A percentile compares a stretch with the other conserved stretches of the same genome.
phyloP scores from a whole-genome alignment of 306 rosid species.

The Cucumis cinereus region DNA sequence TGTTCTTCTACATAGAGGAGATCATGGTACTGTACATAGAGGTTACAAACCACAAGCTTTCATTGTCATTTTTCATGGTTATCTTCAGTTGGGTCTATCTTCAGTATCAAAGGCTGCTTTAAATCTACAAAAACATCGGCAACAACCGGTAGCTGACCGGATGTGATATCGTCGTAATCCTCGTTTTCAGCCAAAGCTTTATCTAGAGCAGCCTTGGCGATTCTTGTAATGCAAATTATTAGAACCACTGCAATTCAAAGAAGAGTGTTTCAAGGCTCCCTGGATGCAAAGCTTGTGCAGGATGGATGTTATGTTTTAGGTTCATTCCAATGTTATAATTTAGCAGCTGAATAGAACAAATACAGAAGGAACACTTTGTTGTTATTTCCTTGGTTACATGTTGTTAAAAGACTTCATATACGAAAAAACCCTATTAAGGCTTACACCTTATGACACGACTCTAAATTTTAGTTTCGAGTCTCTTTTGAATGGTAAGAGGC shows the following conservation, averaged over 20 bases:
- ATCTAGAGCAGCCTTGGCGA: conserved; percentile 76
- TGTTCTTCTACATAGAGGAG: background rate
- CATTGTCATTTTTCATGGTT: conserved; percentile 4
- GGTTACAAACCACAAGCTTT: background rate
- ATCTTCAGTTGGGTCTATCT: conserved; percentile 29
- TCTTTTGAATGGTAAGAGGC: too few relatives aligned
- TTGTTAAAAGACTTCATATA: background rate
- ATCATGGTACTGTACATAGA: background rate
- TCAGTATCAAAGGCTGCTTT: conserved; percentile 60
- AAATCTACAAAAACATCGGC: conserved; percentile 37
- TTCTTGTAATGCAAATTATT: conserved; percentile 58
- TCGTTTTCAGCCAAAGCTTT: conserved; percentile 72
- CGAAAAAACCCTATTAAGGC: too few relatives aligned
- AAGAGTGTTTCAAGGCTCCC: background rate
- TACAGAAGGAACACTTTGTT: background rate
- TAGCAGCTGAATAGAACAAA: background rate
- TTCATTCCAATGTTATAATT: background rate
- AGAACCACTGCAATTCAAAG: conserved; percentile 45
- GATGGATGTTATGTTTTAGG: background rate
- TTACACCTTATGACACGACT: too few relatives aligned
- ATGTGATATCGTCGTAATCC: conserved; percentile 22
- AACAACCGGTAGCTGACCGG: conserved; percentile 26
- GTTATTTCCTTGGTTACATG: background rate
- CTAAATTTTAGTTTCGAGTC: too few relatives aligned
- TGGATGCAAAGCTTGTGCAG: background rate